Percentiles rank a stretch among this genome's conserved stretches.
These are phyloP conservation scores for Helicocarpus griseus DNA, from an alignment of 2,329 filamentous ascomycete genomes.

Conservation along the genomic window DNA sequence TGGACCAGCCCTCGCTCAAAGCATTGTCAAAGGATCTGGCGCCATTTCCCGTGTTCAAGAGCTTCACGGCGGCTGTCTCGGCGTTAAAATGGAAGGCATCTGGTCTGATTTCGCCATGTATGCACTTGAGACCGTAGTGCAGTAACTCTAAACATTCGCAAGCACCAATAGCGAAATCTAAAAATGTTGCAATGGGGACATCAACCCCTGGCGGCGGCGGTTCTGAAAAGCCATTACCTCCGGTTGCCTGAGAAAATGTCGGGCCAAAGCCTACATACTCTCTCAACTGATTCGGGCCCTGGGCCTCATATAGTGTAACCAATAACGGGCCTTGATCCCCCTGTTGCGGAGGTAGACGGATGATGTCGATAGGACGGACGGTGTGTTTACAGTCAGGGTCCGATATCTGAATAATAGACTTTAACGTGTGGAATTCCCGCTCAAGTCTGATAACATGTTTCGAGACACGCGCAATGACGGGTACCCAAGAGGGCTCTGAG, in stretches of 20 bases:
- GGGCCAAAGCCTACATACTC: conserved; percentile 69
- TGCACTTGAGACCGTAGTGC: conserved; percentile 77
- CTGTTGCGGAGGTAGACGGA: conserved; percentile 58
- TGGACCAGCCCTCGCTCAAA: conserved; percentile 78
- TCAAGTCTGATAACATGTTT: conserved; percentile 75
- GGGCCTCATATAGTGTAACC: conserved; percentile 71
- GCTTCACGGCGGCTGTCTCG: conserved; percentile 61
- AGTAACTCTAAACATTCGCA: conserved; percentile 77
- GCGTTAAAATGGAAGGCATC: conserved; percentile 83
- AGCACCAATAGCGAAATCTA: conserved; percentile 86
- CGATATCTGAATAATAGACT: conserved; percentile 58
- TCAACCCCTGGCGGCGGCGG: conserved; percentile 44
- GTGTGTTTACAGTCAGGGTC: conserved; percentile 69
- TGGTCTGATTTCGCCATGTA: conserved; percentile 82
- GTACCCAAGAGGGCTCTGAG: conserved; percentile 40
- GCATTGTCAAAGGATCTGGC: conserved; percentile 84
- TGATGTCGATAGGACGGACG: conserved; percentile 67
- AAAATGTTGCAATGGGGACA: conserved; percentile 64
- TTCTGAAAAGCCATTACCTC: conserved; percentile 34
- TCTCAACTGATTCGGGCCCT: conserved; percentile 62
- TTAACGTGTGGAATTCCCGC: conserved; percentile 74
- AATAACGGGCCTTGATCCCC: conserved; percentile 63
- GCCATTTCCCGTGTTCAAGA: conserved; percentile 80
- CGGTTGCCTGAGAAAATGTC: conserved; percentile 54
- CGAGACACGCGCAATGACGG: conserved; percentile 73